Evolutionary conservation across 1,284 basidiomycete species (phyloP).

Genomic region (Chiua sp.): DNA sequence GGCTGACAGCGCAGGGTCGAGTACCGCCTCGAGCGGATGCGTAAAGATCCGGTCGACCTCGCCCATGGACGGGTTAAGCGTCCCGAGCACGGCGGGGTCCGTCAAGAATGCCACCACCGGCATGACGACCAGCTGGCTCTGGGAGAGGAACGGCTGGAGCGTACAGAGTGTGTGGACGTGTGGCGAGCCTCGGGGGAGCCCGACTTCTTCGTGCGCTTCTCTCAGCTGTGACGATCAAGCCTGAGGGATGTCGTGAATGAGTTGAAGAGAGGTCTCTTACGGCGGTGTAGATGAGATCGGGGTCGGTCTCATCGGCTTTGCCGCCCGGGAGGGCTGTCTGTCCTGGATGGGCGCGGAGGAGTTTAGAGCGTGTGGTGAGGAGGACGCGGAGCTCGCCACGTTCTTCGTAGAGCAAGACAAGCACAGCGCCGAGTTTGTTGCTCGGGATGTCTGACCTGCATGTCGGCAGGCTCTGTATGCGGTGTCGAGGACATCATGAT

Average conservation of each 20-base stretch:
- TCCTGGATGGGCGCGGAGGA: slow-evolving; percentile 76
- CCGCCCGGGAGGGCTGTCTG: slow-evolving; percentile 88
- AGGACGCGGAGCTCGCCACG: slow-evolving; percentile 72
- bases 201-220: slow-evolving; percentile 86
- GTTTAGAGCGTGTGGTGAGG: slow-evolving; percentile 83
- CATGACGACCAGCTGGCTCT: slow-evolving; percentile 63
- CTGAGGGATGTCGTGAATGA: too few species aligned
- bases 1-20: slow-evolving; percentile 59
- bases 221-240: slow-evolving; percentile 56
- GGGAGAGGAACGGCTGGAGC: slow-evolving; percentile 76
- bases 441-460: slow-evolving; percentile 53
- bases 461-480: neutral
- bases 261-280: slow-evolving; percentile 47
- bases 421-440: slow-evolving; percentile 70
- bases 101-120: slow-evolving; percentile 78
- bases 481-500: neutral
- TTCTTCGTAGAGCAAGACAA: slow-evolving; percentile 78
- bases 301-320: slow-evolving; percentile 74
- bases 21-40: slow-evolving; percentile 73
- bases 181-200: slow-evolving; percentile 61
- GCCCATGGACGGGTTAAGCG: slow-evolving; percentile 58
- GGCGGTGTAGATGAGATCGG: slow-evolving; percentile 69
- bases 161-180: slow-evolving; percentile 67
- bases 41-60: slow-evolving; percentile 85
- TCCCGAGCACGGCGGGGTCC: slow-evolving; percentile 51